Evolutionary conservation across 352 stramenopile genomes (phyloP), one percentile per base, ranked within the genome.

Genomic region (Globisporangium radiosum): DNA sequence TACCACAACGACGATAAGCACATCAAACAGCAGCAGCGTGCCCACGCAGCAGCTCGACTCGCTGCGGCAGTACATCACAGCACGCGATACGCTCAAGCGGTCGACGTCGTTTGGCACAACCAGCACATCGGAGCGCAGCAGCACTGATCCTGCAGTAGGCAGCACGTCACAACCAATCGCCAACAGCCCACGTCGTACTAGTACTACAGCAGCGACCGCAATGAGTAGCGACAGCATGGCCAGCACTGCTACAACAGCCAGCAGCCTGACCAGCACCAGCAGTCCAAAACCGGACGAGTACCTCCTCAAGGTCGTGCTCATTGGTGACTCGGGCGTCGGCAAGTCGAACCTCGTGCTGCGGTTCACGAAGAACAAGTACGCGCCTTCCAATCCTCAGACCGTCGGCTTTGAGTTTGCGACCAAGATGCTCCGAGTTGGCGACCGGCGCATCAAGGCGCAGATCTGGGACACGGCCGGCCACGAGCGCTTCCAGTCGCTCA

Each of bases 401-500:
- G 79, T 96, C 43, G 85, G 70, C 50, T 94, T 96, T 66, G 87
- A 96, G 65, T 96, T 94, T 62, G 81, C 84, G 51, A 90, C 84
- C 65, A 94, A 94, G 65, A 92, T 77, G 33, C 83, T 96, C 54
- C 81, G 85, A 37, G 81, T 96, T 17, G 85, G 84, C 49, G 82
- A 92, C 48, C 76, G 81, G 40, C 78, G 83, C 48, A 81, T 94
- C 59, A 92, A 91, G 71, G 86, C 85, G n/a, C 84, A 94, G 69
- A 89, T 97, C 43, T 95, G 84, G 85, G 83, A 94, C 68, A 91
- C 86, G 17, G 88, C 89, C 1, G 92, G 92, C 0, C 87, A 97
- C 43, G 90, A 97, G 53, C 80, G 88, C 19, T 97, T 97, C 69
- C 82, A 95, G 65, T 96, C 83, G 60, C 82, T 98, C 47, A 97